Conservation (phyloP, 75 land plant genomes). For the Cryptomeria japonica region DNA sequence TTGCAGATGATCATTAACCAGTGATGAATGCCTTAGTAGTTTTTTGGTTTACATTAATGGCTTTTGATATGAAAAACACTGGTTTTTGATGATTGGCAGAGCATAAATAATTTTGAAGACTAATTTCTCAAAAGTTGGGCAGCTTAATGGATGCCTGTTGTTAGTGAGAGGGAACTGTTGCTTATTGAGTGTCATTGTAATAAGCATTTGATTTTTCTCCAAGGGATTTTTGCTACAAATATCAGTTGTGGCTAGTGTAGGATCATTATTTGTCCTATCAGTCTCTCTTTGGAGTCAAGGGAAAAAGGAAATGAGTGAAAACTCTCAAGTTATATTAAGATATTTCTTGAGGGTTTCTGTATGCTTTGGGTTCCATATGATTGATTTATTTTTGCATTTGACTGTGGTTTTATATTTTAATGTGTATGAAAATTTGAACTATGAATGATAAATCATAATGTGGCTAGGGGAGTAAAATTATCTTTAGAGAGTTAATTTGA, state of each 20-base stretch:
- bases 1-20: not conserved
- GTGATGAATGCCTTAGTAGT: not conserved
- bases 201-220: conserved; percentile 7
- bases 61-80: conserved; percentile 5
- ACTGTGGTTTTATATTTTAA: not conserved
- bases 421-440: not conserved
- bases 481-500: not conserved
- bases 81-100: not conserved
- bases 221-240: conserved; percentile 11
- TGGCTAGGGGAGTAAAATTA: not conserved
- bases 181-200: not conserved
- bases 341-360: not conserved
- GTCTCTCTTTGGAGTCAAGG: conserved; percentile 6
- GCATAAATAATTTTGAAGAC: not conserved
- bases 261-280: conserved; percentile 6
- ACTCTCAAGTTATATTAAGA: not conserved
- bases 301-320: not conserved
- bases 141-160: not conserved
- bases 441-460: not conserved
- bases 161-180: not conserved
- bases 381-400: not conserved
- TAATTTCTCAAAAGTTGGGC: not conserved
- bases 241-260: conserved; percentile 11
- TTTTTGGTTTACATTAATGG: not conserved
- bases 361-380: not conserved